These are phyloP conservation scores for Epichloe gansuensis DNA, from an alignment of 2,329 filamentous ascomycete species.

Conservation along the genomic window DNA sequence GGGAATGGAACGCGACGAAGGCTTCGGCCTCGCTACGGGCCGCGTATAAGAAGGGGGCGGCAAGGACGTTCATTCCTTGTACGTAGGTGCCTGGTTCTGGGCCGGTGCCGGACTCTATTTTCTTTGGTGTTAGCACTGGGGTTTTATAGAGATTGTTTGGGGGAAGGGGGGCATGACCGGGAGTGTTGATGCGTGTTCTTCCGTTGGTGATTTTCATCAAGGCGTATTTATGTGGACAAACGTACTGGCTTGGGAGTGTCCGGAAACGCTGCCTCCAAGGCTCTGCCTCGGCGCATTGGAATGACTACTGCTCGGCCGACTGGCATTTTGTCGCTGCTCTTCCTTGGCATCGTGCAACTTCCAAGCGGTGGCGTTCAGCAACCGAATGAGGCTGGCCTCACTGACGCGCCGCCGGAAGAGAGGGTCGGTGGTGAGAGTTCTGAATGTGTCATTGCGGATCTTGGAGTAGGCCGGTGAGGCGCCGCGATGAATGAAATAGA, in stretches of 20 bases:
- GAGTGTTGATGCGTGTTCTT: not conserved
- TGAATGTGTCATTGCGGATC: conserved; percentile 96
- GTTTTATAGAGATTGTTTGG: not conserved
- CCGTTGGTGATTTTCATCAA: not conserved
- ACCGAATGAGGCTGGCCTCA: conserved; percentile 84
- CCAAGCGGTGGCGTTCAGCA: conserved; percentile 94
- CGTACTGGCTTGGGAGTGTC: conserved; percentile 25
- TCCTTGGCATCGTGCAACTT: conserved; percentile 68
- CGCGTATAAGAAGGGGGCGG: conserved; percentile 88
- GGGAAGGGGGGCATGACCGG: not conserved
- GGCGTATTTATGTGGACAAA: conserved; percentile 11
- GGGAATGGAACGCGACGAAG: conserved; percentile 77
- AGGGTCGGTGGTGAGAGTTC: conserved; percentile 91
- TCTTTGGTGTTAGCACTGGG: conserved; percentile 34
- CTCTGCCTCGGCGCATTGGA: conserved; percentile 21
- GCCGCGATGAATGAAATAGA: conserved; percentile 80
- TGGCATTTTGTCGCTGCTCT: conserved; percentile 24
- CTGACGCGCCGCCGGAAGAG: conserved; percentile 90
- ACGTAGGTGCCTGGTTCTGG: conserved; percentile 77
- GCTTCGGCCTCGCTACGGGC: conserved; percentile 91
- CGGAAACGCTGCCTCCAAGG: conserved; percentile 21
- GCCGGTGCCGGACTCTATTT: conserved; percentile 43
- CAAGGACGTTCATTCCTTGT: conserved; percentile 97
- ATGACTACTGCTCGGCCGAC: conserved; percentile 25
- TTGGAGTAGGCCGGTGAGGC: conserved; percentile 92